Conservation (phyloP, 179 eudicot genomes). For the Nepenthes alata region DNA sequence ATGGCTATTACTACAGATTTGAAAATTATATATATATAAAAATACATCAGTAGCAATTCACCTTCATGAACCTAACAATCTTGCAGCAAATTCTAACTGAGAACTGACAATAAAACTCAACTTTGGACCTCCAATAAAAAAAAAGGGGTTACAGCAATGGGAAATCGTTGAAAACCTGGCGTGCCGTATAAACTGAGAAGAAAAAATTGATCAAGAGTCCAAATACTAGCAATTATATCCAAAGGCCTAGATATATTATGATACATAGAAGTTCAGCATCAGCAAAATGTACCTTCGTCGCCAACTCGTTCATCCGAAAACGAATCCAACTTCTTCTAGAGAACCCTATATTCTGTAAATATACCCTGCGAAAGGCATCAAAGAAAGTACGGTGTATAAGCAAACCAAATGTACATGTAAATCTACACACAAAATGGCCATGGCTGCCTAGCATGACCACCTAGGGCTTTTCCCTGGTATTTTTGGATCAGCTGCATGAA, state of each 20-base stretch:
- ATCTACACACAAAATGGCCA: background rate
- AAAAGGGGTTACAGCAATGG: conserved; percentile 7
- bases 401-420: background rate
- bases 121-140: conserved; percentile 10
- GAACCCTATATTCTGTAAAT: background rate
- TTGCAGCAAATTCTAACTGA: conserved; percentile 4
- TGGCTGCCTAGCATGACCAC: too few species aligned
- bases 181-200: conserved; percentile 22
- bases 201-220: conserved; percentile 14
- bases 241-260: conserved; percentile 6
- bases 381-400: too few species aligned
- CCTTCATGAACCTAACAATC: too few species aligned
- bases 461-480: too few species aligned
- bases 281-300: conserved; percentile 21
- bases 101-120: conserved; percentile 10
- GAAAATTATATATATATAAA: too few species aligned
- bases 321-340: too few species aligned
- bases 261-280: conserved; percentile 18
- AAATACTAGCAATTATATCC: conserved; percentile 14
- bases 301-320: too few species aligned
- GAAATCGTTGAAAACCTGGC: conserved; percentile 16
- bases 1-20: too few species aligned
- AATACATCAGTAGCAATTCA: background rate
- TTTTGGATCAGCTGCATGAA: background rate
- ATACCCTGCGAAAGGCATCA: conserved; percentile 12